These are phyloP conservation scores for Tuber aestivum DNA, from an alignment of 495 filamentous ascomycete genomes.

Conservation along the genomic window DNA sequence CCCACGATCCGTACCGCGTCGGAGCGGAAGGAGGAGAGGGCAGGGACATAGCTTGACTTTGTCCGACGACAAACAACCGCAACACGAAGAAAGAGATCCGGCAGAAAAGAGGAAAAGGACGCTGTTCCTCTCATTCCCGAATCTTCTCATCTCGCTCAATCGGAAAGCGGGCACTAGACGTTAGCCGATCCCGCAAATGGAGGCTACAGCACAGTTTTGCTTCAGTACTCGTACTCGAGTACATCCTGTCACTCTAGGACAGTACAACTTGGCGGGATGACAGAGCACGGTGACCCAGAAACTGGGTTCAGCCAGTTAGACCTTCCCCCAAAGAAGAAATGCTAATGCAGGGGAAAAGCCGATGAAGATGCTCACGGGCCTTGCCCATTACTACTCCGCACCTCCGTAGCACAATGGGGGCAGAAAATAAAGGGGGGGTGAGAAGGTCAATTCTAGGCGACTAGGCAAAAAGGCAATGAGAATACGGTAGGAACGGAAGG, in stretches of 20 bases:
- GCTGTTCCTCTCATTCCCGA: neutral
- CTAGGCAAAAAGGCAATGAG: slow-evolving; percentile 7
- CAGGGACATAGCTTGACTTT: neutral
- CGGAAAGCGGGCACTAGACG: neutral
- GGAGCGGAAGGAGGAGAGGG: neutral
- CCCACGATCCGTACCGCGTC: neutral
- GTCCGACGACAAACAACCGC: neutral
- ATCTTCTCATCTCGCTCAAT: neutral
- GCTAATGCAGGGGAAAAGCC: slow-evolving; percentile 1
- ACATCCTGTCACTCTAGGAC: neutral
- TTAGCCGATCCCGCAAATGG: neutral
- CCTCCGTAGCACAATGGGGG: neutral
- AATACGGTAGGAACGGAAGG: slow-evolving; percentile 2
- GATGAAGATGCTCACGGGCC: neutral
- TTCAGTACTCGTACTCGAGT: neutral
- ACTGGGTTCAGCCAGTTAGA: slow-evolving; percentile 2
- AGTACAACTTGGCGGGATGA: neutral
- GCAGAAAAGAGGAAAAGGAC: neutral
- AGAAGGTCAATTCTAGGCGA: neutral
- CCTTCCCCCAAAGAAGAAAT: neutral
- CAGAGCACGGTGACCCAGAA: neutral
- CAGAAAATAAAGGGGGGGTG: neutral
- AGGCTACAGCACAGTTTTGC: neutral
- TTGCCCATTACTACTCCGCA: neutral
- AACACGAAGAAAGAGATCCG: neutral